Base-by-base conservation (phyloP, 495 filamentous ascomycete genomes). In the Halenospora varia region DNA sequence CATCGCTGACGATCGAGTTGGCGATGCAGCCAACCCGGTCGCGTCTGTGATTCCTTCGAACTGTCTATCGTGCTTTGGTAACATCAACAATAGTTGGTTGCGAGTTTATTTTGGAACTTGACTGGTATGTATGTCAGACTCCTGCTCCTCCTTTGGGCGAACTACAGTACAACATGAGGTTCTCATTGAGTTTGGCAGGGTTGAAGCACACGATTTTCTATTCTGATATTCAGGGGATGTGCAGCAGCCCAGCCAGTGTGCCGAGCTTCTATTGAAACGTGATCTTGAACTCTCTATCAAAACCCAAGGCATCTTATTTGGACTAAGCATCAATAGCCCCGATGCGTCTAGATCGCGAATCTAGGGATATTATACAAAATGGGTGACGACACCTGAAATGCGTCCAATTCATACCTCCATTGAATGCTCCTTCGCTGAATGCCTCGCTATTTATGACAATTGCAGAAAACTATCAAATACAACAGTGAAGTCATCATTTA, bases 401-500 rank as follows among this genome's bases (percentile, higher is more conserved):
- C n/a, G n/a, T n/a, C n/a, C n/a, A n/a, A n/a, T n/a, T n/a, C n/a
- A n/a, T n/a, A n/a, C n/a, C 29, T 35, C 29, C 29, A 35, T 4
- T 35, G 29, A 35, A 35, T 35, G 29, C 29, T 35, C 29, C 29
- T 13, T 6, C 29, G 29, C 29, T 35, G 6, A 35, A 35, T 35
- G 29, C 42, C 8, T 45, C 42, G 42, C 42, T 49, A 49, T 49
- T 49, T 3, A 24, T 23, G 9, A 49, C 10, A 23, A 13, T 25
- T 25, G 23, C 47, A 25, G 25, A 8, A 10, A 25, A 49, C 10
- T 25, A 24, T 6, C 17, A 17, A 10, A 49, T 13, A 25, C 47
- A 10, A 19, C 25, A 17, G 25, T 39, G 20, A 45, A 20, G 39
- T 26, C 19, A 46, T 57, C 45, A 64, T 45, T 62, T 35, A 35